Evolutionary conservation across 176 grass and related monocot genomes (phyloP), one percentile per base, ranked within the genome.

Genomic region (Lolium rigidum): DNA sequence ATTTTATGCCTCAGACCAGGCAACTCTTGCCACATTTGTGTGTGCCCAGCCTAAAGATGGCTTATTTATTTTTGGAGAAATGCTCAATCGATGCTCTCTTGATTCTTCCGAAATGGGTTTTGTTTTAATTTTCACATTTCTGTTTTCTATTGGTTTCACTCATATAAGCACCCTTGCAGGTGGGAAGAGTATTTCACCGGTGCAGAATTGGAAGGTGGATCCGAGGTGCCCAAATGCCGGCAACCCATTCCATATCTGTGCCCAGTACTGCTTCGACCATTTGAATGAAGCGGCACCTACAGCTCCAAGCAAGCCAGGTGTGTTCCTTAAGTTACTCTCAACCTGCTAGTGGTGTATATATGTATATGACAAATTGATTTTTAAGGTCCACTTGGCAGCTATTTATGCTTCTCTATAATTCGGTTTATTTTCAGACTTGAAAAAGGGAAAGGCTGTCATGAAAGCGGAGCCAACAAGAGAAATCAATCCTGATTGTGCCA

Each of bases 181-280:
- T 0, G 85, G 62, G 4, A 91, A 84, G 70, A 61, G 84, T 17
- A 24, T 51, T 25, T 0, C 62, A 1, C 15, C 74, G 14, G 39
- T 74, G 47, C 47, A 8, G 50, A 84, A 87, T 8, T 92, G 83
- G 88, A 89, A 91, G 84, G 97, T 94, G 2, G 92, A 94, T 79
- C 92, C 88, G 2, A 92, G 88, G 50, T 99, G 97, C 59, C 85
- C 84, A 69, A 93, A 96, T 20, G 84, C 92, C 0, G 76, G 88
- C 82, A 99, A 99, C 70, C 97, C 97, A n/a, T 99, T 86, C 58
- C 97, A 99, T 84, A 78, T 91, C 10, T 99, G 97, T 16, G 87
- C 88, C 2, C 90, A 94, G 10, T 88, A 94, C 78, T 99, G 97
- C 73, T 88, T 76, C 10, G 77, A 93, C 56, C 85, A 88, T 81